phyloP scores from a whole-genome alignment of 306 rosid genomes.

The Inga laurina region DNA sequence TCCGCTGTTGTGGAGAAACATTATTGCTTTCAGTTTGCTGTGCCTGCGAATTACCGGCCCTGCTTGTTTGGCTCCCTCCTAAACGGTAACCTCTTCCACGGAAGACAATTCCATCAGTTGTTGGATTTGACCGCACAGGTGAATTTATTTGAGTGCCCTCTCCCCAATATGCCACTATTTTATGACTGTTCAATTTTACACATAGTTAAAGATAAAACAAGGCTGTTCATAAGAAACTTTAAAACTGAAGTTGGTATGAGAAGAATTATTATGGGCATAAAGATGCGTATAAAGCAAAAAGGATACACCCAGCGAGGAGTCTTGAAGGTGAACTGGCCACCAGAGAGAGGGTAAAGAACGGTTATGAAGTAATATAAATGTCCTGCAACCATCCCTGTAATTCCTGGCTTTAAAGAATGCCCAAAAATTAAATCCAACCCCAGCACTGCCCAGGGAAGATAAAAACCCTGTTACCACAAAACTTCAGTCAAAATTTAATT shows the following conservation, averaged over 20 bases:
- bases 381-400: conserved; percentile 68
- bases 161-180: conserved; percentile 76
- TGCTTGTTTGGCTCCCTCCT: conserved; percentile 41
- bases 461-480: conserved; percentile 53
- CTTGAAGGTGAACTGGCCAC: conserved; percentile 57
- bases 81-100: conserved; percentile 68
- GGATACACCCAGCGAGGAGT: conserved; percentile 83
- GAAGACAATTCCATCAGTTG: conserved; percentile 49
- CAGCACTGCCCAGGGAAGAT: conserved; percentile 74
- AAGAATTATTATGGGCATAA: background rate
- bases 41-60: background rate
- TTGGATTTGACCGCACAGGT: conserved; percentile 69
- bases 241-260: no score
- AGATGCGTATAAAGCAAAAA: conserved; percentile 23
- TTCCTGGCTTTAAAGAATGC: conserved; percentile 41
- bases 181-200: conserved; percentile 41
- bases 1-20: conserved; percentile 27
- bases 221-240: no score
- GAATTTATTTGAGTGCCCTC: conserved; percentile 63
- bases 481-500: background rate
- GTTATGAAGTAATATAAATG: conserved; percentile 75
- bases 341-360: conserved; percentile 77
- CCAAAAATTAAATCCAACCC: conserved; percentile 58
- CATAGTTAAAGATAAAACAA: conserved; percentile 33
- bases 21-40: conserved; percentile 31